Base-by-base conservation (phyloP, 495 filamentous ascomycete genomes). In the Lepidopterella palustris region DNA sequence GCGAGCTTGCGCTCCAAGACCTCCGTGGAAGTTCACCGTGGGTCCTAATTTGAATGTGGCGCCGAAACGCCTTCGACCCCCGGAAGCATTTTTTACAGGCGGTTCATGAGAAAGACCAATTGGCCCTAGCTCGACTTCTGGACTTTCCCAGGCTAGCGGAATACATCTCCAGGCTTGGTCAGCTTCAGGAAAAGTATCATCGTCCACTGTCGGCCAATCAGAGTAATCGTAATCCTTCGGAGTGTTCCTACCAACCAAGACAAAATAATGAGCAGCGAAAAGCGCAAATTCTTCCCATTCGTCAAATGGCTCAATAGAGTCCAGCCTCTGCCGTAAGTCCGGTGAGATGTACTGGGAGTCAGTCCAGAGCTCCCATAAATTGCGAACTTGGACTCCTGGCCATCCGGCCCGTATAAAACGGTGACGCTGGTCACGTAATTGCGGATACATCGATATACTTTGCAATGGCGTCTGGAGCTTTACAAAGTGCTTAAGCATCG, bases 241-340 rank as follows among this genome's bases (percentile, higher is more conserved):
- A 39, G 24, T 10, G 26, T 66, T 66, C 5, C 63, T 67, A 5
- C 90, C 90, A 35, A 86, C 74, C 6, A 96, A 77, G 27, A 97
- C 73, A 62, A 92, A 92, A 73, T 96, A 95, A 73, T 96, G 92
- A 51, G 83, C 82, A 5, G 79, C 85, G 70, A 93, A 97, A 4
- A 96, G 74, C 11, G 87, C 88, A 69, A 96, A 90, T 62, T 97
- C 92, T 72, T 97, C 92, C 90, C 89, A 96, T 73, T 97, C 91
- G 72, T 97, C 92, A 70, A 97, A 96, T 20, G 85, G 84, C 69
- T 96, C 92, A 27, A 87, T 70, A 0, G 68, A 66, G 58, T 95
- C 86, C 23, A 96, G 72, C 24, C 67, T 64, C 15, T 63, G 70
- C 55, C 86, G 78, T 47, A 86, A 78, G 0, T 75, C 73, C 1